Base-by-base conservation (phyloP, 202 grass and related monocot species). In the Panicum virgatum region DNA sequence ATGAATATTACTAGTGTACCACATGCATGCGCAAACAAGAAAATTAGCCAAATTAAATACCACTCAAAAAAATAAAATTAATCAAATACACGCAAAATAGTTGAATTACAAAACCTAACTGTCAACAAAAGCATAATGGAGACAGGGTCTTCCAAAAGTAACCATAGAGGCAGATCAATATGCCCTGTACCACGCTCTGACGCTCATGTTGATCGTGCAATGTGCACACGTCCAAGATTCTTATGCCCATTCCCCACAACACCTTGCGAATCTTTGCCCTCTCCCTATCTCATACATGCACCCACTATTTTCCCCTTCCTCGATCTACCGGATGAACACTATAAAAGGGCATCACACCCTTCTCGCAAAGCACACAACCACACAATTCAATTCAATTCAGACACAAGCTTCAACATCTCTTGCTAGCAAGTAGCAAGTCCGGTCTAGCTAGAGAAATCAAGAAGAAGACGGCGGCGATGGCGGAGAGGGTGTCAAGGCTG, bases 301-400 rank as follows among this genome's bases (percentile, higher is more conserved):
- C 48, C 14, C 14, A 59, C 68, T 44, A n/a, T 73, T 75, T 18
- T 84, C 77, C 69, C 48, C 77, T 60, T 68, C 58, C 67, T 72
- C n/a, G n/a, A n/a, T n/a, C 83, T 32, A 18, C 14, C 13, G 2
- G 65, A 63, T 27, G 1, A 47, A 59, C 76, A 44, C 83, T 86
- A 90, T 83, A 86, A 86, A 86, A 83, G 69, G 34, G 26, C 59
- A 22, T 39, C 20, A 53, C 43, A 47, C 40, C 79, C 59, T 53
- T 1, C 44, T 60, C 15, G 19, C 39, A 82, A 45, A 64, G 32
- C 65, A 75, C 73, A 78, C 29, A 47, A 5, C 27, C 4, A 23
- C 3, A 72, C 25, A 48, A 48, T 51, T 73, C 10, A 78, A 60
- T 7, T 29, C 32, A 53, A 2, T 2, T 20, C 4, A 42, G 39